Evolutionary conservation across 1,139 yeast species (phyloP).

Genomic region (Barnettozyma hawaiiensis): DNA sequence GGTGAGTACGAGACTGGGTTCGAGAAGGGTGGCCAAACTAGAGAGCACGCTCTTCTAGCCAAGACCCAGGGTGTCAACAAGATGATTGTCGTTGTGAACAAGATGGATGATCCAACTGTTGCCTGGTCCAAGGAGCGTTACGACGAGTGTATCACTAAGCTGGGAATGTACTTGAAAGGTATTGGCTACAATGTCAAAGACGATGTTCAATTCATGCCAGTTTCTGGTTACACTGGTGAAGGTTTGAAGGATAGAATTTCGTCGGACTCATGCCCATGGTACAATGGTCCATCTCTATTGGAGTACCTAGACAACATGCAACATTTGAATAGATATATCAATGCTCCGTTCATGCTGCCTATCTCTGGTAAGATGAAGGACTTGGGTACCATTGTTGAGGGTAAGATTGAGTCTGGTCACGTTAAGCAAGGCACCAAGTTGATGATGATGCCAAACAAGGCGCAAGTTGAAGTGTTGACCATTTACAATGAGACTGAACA

Average conservation of each 20-base stretch:
- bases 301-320: constrained; percentile 84
- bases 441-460: constrained; percentile 88
- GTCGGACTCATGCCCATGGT: constrained; percentile 80
- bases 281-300: constrained; percentile 83
- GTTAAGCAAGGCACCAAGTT: constrained; percentile 72
- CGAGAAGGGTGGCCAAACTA: constrained; percentile 98
- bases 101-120: constrained; percentile 98
- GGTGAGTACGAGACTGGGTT: constrained; percentile 99
- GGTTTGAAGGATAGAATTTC: constrained; percentile 86
- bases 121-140: constrained; percentile 94
- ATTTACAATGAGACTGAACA: constrained; percentile 93
- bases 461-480: constrained; percentile 73
- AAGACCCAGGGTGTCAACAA: constrained; percentile 97
- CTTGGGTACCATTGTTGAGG: constrained; percentile 95
- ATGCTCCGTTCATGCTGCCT: constrained; percentile 97
- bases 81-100: constrained; percentile 88
- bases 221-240: constrained; percentile 96
- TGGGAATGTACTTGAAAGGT: constrained; percentile 73
- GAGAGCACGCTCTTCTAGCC: constrained; percentile 97
- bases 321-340: constrained; percentile 77
- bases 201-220: constrained; percentile 91
- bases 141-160: constrained; percentile 86
- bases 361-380: constrained; percentile 92
- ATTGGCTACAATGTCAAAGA: constrained; percentile 81
- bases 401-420: constrained; percentile 95